Percentiles rank a stretch among this genome's conserved stretches.
Conservation (phyloP, 306 rosid species). For the Ormosia semicastrata region DNA sequence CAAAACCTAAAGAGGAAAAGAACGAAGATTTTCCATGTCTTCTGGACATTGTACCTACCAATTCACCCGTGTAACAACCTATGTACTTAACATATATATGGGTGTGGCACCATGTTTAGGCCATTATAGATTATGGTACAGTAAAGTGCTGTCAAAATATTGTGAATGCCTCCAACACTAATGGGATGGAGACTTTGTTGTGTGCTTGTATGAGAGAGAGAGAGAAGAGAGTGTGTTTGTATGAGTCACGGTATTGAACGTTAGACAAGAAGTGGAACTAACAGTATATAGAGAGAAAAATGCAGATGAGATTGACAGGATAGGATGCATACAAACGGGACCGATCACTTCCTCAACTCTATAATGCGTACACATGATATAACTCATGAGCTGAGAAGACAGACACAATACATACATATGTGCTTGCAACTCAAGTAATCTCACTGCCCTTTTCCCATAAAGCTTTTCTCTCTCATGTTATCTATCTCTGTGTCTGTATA, state of each 20-base stretch:
- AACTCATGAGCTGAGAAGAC: slow-evolving; percentile 21
- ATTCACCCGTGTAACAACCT: background rate
- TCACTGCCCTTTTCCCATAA: slow-evolving; percentile 24
- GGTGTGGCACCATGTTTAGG: background rate
- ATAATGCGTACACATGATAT: background rate
- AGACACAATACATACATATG: background rate
- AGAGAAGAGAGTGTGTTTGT: background rate
- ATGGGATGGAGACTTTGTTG: background rate
- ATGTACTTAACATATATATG: background rate
- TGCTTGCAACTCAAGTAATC: slow-evolving; percentile 29
- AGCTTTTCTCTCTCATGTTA: background rate
- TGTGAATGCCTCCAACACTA: background rate
- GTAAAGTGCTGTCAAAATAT: background rate
- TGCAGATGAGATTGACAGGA: slow-evolving; percentile 36
- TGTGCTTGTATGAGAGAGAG: background rate
- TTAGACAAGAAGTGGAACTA: slow-evolving; percentile 31
- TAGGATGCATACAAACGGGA: slow-evolving; percentile 32
- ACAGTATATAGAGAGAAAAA: slow-evolving; percentile 3
- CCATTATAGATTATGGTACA: background rate
- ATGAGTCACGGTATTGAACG: slow-evolving; percentile 7
- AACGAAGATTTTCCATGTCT: background rate
- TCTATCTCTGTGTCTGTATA: background rate
- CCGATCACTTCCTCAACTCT: slow-evolving; percentile 32
- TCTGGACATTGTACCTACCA: slow-evolving; percentile 9
- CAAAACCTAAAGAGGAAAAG: slow-evolving; percentile 1